Evolutionary conservation across 352 stramenopile species (phyloP), one percentile per base, ranked within the genome.

Genomic region (Pythium myriotylum): DNA sequence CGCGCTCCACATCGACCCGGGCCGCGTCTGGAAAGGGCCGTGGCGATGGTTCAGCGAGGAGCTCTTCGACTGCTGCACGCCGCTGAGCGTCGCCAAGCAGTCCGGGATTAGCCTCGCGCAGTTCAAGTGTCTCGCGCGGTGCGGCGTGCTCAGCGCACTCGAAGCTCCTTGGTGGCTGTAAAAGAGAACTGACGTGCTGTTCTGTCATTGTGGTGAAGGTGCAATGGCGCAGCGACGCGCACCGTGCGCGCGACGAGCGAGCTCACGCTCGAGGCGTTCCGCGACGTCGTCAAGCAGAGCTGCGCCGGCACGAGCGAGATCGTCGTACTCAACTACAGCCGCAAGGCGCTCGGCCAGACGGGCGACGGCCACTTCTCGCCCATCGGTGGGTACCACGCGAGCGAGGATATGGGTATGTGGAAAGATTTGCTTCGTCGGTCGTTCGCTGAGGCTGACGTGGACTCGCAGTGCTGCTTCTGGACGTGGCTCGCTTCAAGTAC

Each of bases 401-500:
- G 73, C 65, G 81, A 79, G 14, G 95, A 98, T 52, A 89, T 93
- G 78, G 67, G 63, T 71, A 56, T 41, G 55, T 35, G 29, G 29
- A 10, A 10, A 10, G 29, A 5, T 67, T 27, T 22, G 50, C 22
- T 40, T 59, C 19, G 58, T 17, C 42, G 8, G 22, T 16, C 27
- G 40, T 13, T 20, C 10, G n/a, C 16, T 43, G 19, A 47, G 22
- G n/a, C 42, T 49, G 42, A 49, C 20, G 9, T 48, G 14, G 35
- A 16, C 23, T 71, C n/a, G 62, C 70, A 81, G 92, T 98, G 45
- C 74, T 99, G 20, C 84, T 99, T 35, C 76, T 99, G 54, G 97
- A 99, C 64, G 96, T 97, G 9, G 94, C 96, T 35, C 76, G 94
- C 23, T 98, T 98, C 81, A 98, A 98, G 74, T 99, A 99, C 72